A percentile compares a stretch with the other conserved stretches of the same genome.
These are phyloP conservation scores for Fusarium sp. DNA, from an alignment of 2,329 filamentous ascomycete species.

Conservation along the genomic window DNA sequence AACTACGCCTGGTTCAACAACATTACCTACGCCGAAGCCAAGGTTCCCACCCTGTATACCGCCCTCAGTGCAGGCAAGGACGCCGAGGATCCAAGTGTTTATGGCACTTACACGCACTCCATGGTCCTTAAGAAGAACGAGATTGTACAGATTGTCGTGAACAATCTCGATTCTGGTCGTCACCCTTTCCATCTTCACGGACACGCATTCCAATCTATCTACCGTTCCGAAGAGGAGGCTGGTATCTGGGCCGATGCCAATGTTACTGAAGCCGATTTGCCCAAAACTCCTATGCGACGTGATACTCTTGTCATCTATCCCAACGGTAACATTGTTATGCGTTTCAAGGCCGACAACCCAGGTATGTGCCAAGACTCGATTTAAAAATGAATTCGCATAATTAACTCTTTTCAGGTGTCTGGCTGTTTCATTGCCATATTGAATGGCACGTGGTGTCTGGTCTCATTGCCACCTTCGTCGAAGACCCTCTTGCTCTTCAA, in stretches of 20 bases:
- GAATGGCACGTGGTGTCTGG: conserved; percentile 79
- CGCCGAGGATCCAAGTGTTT: conserved; percentile 67
- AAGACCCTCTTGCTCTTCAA: conserved; percentile 72
- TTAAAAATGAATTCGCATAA: neutral
- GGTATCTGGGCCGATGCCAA: conserved; percentile 61
- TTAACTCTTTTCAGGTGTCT: conserved; percentile 57
- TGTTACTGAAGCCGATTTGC: conserved; percentile 57
- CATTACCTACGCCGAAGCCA: conserved; percentile 77
- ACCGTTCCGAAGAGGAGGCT: conserved; percentile 66
- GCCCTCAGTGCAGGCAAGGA: conserved; percentile 71
- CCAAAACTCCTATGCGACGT: conserved; percentile 69
- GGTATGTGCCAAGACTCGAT: conserved; percentile 49
- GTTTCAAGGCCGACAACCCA: conserved; percentile 73
- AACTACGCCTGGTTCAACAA: conserved; percentile 77
- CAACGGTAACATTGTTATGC: conserved; percentile 74
- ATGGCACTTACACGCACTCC: conserved; percentile 72
- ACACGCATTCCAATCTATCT: conserved; percentile 76
- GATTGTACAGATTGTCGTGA: conserved; percentile 77
- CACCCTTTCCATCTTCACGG: conserved; percentile 86
- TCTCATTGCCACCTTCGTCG: conserved; percentile 71
- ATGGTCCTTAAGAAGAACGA: conserved; percentile 74
- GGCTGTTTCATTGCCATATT: conserved; percentile 84
- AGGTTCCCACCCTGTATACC: conserved; percentile 84
- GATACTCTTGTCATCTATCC: conserved; percentile 75
- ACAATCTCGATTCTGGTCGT: conserved; percentile 76